Evolutionary conservation across 352 stramenopile genomes (phyloP).

Genomic region (Pythium phragmitis): DNA sequence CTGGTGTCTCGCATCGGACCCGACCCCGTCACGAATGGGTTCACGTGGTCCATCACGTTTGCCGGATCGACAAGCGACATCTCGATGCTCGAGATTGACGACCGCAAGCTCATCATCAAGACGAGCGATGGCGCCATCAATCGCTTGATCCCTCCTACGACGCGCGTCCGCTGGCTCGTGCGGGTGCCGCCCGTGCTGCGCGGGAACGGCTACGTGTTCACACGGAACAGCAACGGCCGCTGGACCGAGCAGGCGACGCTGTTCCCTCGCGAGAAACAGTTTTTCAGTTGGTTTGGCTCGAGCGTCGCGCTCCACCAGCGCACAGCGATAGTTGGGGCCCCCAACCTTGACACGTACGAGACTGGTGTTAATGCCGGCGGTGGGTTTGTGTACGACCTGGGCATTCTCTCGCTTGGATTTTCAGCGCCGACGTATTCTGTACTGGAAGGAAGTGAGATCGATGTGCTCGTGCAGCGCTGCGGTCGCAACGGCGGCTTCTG

Average conservation of each 20-base stretch:
- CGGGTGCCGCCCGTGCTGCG: slow-evolving; percentile 57
- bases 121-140: slow-evolving; percentile 14
- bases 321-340: slow-evolving; percentile 87
- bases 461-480: slow-evolving; percentile 75
- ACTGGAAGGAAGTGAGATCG: slow-evolving; percentile 79
- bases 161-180: slow-evolving; percentile 43
- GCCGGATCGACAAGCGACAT: slow-evolving; percentile 49
- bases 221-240: slow-evolving; percentile 36
- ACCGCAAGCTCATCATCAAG: slow-evolving; percentile 17
- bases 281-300: slow-evolving; percentile 85
- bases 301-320: slow-evolving; percentile 81
- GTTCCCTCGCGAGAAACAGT: slow-evolving; percentile 90
- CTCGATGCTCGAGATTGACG: slow-evolving; percentile 56
- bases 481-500: slow-evolving; percentile 51
- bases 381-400: slow-evolving; percentile 91
- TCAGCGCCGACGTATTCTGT: slow-evolving; percentile 72
- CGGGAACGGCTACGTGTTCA: slow-evolving; percentile 69
- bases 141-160: slow-evolving; percentile 4
- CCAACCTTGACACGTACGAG: slow-evolving; percentile 91
- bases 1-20: slow-evolving; percentile 65
- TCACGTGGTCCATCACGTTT: slow-evolving; percentile 88
- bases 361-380: slow-evolving; percentile 90
- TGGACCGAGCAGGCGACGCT: slow-evolving; percentile 93
- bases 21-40: slow-evolving; percentile 43
- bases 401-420: slow-evolving; percentile 87